These are phyloP conservation scores for Zea luxurians DNA, from an alignment of 176 grass and related monocot species.

Conservation along the genomic window DNA sequence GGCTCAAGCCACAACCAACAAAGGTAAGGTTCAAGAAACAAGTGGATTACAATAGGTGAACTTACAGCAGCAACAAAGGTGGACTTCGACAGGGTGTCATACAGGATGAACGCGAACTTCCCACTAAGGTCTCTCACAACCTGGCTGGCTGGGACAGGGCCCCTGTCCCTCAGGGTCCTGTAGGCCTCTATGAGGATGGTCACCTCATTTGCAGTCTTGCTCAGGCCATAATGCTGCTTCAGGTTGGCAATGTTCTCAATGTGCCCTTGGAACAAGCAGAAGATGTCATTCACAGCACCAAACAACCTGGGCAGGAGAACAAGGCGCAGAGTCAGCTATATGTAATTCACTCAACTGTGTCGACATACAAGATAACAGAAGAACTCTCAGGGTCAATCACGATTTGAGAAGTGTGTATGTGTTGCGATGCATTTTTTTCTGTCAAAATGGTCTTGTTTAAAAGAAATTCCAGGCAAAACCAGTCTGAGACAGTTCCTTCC, in stretches of 20 bases:
- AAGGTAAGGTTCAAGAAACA: not conserved
- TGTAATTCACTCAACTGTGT: not conserved
- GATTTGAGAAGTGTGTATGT: not conserved
- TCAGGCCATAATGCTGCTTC: conserved; percentile 89
- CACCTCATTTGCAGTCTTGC: conserved; percentile 81
- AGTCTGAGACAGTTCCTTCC: not conserved
- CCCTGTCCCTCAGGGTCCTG: conserved; percentile 84
- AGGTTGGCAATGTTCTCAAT: conserved; percentile 79
- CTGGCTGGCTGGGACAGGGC: conserved; percentile 78
- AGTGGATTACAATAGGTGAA: not conserved
- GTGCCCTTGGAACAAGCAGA: conserved; percentile 84
- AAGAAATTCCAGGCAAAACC: not conserved
- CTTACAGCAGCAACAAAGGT: conserved; percentile 89
- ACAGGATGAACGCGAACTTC: conserved; percentile 79
- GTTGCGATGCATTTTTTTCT: not conserved
- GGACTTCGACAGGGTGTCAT: conserved; percentile 68
- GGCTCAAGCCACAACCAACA: not conserved
- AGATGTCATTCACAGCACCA: conserved; percentile 77
- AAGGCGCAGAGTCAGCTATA: conserved; percentile 13
- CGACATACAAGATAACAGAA: conserved; percentile 7
- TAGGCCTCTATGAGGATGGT: conserved; percentile 89
- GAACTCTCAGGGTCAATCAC: not conserved
- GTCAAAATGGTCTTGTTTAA: not conserved
- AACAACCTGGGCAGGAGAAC: conserved; percentile 59
- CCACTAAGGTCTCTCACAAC: conserved; percentile 89